Percentiles rank a stretch among this genome's conserved stretches.
Evolutionary conservation across 495 filamentous ascomycete species (phyloP).

Genomic region (Talaromyces wortmannii): DNA sequence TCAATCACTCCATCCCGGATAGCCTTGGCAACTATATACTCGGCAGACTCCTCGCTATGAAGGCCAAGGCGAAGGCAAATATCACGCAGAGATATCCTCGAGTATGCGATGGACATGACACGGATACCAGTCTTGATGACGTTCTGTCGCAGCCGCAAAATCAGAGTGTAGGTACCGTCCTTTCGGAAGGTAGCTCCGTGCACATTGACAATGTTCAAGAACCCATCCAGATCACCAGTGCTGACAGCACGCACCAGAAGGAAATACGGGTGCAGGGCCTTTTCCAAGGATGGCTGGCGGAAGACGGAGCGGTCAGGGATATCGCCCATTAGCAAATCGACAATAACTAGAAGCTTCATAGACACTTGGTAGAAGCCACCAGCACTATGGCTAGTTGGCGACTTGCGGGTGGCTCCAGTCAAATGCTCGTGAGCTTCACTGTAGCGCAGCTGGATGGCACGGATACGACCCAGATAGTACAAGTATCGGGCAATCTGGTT

Average conservation of each 20-base stretch:
- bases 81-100: conserved; percentile 92
- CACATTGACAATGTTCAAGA: conserved; percentile 72
- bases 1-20: conserved; percentile 98
- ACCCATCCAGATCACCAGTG: conserved; percentile 88
- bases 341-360: conserved; percentile 87
- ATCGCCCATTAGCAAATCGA: conserved; percentile 97
- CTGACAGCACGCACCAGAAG: conserved; percentile 90
- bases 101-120: conserved; percentile 98
- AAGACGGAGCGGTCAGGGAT: conserved; percentile 93
- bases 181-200: conserved; percentile 80
- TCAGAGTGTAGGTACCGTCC: conserved; percentile 92
- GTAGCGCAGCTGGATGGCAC: conserved; percentile 92
- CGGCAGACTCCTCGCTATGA: conserved; percentile 91
- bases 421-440: conserved; percentile 95
- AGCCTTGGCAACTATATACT: conserved; percentile 98
- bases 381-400: conserved; percentile 80
- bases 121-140: conserved; percentile 99
- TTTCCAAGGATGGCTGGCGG: conserved; percentile 78
- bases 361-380: conserved; percentile 93
- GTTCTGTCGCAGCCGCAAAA: conserved; percentile 90
- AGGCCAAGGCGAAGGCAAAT: conserved; percentile 92
- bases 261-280: conserved; percentile 84
- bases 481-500: conserved; percentile 96
- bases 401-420: conserved; percentile 86
- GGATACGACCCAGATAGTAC: conserved; percentile 93